Conservation (phyloP, 495 filamentous ascomycete species). For the Xylaria curta region DNA sequence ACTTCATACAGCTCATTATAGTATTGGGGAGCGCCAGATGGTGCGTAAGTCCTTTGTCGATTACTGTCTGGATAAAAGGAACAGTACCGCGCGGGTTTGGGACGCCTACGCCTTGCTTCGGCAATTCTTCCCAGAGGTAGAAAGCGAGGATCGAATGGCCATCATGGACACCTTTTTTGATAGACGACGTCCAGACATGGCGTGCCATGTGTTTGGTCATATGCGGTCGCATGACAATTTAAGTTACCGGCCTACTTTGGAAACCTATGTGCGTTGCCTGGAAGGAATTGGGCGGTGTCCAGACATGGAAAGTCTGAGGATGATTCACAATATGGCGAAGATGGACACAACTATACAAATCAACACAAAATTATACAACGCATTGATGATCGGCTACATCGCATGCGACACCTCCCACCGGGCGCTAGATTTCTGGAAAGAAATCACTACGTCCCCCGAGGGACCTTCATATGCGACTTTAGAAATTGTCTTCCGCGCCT, state of each 20-base stretch:
- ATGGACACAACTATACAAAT: slow-evolving; percentile 80
- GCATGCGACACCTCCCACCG: slow-evolving; percentile 66
- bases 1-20: slow-evolving; percentile 67
- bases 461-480: slow-evolving; percentile 83
- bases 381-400: slow-evolving; percentile 84
- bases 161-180: slow-evolving; percentile 87
- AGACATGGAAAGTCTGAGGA: slow-evolving; percentile 69
- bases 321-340: slow-evolving; percentile 90
- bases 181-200: slow-evolving; percentile 79
- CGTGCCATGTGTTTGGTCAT: slow-evolving; percentile 82
- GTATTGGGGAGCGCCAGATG: slow-evolving; percentile 64
- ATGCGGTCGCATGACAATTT: slow-evolving; percentile 73
- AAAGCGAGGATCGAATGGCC: slow-evolving; percentile 62
- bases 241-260: slow-evolving; percentile 64
- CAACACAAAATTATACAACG: slow-evolving; percentile 77
- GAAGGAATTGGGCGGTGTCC: slow-evolving; percentile 71
- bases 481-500: slow-evolving; percentile 76
- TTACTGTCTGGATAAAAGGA: slow-evolving; percentile 66
- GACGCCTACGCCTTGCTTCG: slow-evolving; percentile 79
- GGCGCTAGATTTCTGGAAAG: slow-evolving; percentile 78
- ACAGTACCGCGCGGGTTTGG: slow-evolving; percentile 72
- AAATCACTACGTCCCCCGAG: slow-evolving; percentile 77
- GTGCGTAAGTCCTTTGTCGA: slow-evolving; percentile 69
- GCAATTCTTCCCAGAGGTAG: slow-evolving; percentile 78
- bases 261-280: slow-evolving; percentile 79